Percentiles rank a stretch among this genome's conserved stretches.
phyloP scores from a whole-genome alignment of 805 yeast species.

The Hanseniaspora occidentalis region DNA sequence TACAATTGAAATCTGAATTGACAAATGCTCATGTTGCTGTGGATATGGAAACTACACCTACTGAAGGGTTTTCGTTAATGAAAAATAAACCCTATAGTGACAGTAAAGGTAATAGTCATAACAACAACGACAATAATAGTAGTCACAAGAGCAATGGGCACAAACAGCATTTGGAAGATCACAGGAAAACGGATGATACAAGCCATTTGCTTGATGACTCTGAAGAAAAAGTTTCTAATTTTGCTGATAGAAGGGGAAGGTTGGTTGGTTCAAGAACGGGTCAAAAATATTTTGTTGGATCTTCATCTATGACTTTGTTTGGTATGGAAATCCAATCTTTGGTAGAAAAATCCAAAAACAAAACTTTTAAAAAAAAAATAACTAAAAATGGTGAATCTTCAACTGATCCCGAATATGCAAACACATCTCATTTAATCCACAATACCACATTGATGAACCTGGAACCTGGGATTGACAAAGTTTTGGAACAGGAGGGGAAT shows the following conservation, averaged over 20 bases:
- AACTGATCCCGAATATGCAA: constrained; percentile 8
- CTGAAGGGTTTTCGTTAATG: neutral
- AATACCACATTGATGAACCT: neutral
- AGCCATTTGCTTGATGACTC: constrained; percentile 7
- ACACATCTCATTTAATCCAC: constrained; percentile 7
- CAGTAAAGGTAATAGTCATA: neutral
- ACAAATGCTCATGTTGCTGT: neutral
- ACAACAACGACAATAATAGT: neutral
- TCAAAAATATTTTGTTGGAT: constrained; percentile 63
- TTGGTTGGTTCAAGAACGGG: constrained; percentile 66
- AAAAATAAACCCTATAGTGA: neutral
- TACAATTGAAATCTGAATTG: constrained; percentile 32
- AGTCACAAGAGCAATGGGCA: neutral
- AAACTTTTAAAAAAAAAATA: constrained; percentile 11
- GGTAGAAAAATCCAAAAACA: constrained; percentile 28
- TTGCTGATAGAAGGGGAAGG: constrained; percentile 59
- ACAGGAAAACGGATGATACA: constrained; percentile 5
- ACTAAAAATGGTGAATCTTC: constrained; percentile 2
- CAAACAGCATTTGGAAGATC: constrained; percentile 6
- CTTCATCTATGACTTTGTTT: constrained; percentile 72
- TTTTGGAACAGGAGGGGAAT: constrained; percentile 62
- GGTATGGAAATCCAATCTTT: constrained; percentile 65
- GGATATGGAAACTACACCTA: constrained; percentile 1
- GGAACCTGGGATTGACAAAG: constrained; percentile 33
- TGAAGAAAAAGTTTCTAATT: constrained; percentile 54